Percentiles rank a stretch among this genome's conserved stretches.
Conservation (phyloP, 2,329 filamentous ascomycete genomes). For the Xylariomycetidae sp. region DNA sequence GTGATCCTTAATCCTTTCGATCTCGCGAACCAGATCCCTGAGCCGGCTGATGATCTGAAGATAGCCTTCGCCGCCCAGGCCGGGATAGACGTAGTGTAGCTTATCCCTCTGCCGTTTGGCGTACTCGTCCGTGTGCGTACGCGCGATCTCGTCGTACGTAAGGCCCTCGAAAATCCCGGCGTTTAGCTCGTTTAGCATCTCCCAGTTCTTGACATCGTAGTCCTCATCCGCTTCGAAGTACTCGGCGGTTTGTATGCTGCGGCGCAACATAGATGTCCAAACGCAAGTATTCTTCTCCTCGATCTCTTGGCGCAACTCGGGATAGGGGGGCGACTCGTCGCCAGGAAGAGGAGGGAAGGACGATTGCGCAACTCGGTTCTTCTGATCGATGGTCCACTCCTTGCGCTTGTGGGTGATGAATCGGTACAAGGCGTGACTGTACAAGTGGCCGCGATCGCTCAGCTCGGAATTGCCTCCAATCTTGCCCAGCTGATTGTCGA, state of each 20-base stretch:
- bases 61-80: slow-evolving; percentile 92
- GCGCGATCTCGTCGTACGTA: slow-evolving; percentile 85
- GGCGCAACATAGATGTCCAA: slow-evolving; percentile 95
- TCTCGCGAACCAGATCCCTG: slow-evolving; percentile 90
- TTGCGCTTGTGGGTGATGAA: slow-evolving; percentile 79
- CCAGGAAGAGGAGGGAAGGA: slow-evolving; percentile 87
- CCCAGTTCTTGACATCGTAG: slow-evolving; percentile 95
- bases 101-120: slow-evolving; percentile 75
- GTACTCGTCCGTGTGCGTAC: slow-evolving; percentile 76
- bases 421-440: slow-evolving; percentile 69
- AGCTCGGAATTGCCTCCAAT: slow-evolving; percentile 83
- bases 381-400: slow-evolving; percentile 78
- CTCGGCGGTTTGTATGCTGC: slow-evolving; percentile 80
- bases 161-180: slow-evolving; percentile 89
- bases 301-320: slow-evolving; percentile 65
- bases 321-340: slow-evolving; percentile 91
- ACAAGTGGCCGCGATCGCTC: slow-evolving; percentile 72
- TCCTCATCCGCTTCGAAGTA: slow-evolving; percentile 88
- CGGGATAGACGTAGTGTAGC: slow-evolving; percentile 92
- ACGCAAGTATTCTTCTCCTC: slow-evolving; percentile 91
- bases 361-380: slow-evolving; percentile 66
- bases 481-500: slow-evolving; percentile 80
- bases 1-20: slow-evolving; percentile 95
- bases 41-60: slow-evolving; percentile 94
- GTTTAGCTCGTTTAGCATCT: slow-evolving; percentile 95